Percentiles rank a stretch among this genome's conserved stretches.
Conservation (phyloP, 1,139 yeast species). For the Pneumocystis sp. region DNA sequence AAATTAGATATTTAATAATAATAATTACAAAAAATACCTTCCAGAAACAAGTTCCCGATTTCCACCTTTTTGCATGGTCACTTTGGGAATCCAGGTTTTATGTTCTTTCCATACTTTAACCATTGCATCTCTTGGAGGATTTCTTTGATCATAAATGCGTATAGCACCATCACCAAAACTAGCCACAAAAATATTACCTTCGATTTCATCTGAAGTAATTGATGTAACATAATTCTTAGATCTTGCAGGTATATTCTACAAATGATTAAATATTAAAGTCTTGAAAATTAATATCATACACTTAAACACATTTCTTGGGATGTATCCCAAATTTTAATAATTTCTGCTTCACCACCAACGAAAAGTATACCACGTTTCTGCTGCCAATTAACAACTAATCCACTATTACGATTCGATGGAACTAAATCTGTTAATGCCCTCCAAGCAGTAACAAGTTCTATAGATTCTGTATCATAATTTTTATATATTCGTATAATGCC, state of each 20-base stretch:
- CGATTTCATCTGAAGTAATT: conserved; percentile 85
- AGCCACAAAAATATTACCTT: conserved; percentile 80
- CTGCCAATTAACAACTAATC: conserved; percentile 89
- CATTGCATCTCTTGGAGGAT: conserved; percentile 75
- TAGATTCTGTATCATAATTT: conserved; percentile 46
- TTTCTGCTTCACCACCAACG: conserved; percentile 90
- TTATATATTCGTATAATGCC: conserved; percentile 81
- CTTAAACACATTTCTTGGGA: conserved; percentile 75
- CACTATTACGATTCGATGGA: conserved; percentile 66
- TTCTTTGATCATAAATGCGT: conserved; percentile 77
- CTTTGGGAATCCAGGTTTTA: conserved; percentile 53
- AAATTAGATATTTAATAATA: background rate
- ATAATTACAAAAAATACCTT: conserved; percentile 19
- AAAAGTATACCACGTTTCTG: conserved; percentile 83
- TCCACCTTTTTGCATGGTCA: conserved; percentile 96
- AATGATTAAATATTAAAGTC: background rate
- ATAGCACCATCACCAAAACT: conserved; percentile 91
- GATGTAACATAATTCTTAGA: conserved; percentile 82
- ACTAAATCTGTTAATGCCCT: conserved; percentile 78
- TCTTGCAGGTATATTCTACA: conserved; percentile 67
- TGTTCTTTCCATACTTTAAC: conserved; percentile 62
- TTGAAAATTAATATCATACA: background rate
- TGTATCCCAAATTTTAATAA: conserved; percentile 91
- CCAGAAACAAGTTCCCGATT: conserved; percentile 75
- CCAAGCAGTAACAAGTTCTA: conserved; percentile 76